phyloP scores from a whole-genome alignment of 164 flowering plant species.

The Chloranthus sessilifolius region DNA sequence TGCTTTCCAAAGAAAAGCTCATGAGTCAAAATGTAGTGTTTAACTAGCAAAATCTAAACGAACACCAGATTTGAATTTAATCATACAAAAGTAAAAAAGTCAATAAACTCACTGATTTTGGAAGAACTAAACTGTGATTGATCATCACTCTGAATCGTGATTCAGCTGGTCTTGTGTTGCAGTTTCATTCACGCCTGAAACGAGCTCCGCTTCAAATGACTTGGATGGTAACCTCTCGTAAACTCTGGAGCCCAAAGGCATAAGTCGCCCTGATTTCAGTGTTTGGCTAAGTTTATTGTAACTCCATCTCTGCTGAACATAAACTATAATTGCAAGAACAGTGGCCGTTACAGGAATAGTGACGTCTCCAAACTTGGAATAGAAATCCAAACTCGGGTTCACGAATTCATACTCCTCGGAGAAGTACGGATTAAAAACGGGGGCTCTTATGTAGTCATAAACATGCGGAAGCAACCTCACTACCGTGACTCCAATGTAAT shows the following conservation, averaged over 20 bases:
- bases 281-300: conserved; percentile 45
- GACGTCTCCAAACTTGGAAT: conserved; percentile 63
- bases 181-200: conserved; percentile 32
- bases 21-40: too few species aligned
- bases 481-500: conserved; percentile 60
- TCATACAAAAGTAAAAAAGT: too few species aligned
- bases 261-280: conserved; percentile 37
- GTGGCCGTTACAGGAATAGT: conserved; percentile 53
- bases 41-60: too few species aligned
- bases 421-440: conserved; percentile 62
- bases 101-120: too few species aligned
- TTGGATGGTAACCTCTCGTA: conserved; percentile 66
- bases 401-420: conserved; percentile 66
- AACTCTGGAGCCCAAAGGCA: conserved; percentile 46
- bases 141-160: conserved; percentile 14
- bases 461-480: conserved; percentile 81
- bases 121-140: too few species aligned
- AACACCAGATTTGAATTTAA: too few species aligned
- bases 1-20: too few species aligned
- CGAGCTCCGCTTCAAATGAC: conserved; percentile 70
- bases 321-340: conserved; percentile 44
- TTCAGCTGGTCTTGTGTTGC: conserved; percentile 9
- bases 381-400: conserved; percentile 64
- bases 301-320: conserved; percentile 73
- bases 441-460: conserved; percentile 60